Percentiles rank a stretch among this genome's conserved stretches.
Conservation (phyloP, 805 yeast genomes). For the Metschnikowia cerradonensis region DNA sequence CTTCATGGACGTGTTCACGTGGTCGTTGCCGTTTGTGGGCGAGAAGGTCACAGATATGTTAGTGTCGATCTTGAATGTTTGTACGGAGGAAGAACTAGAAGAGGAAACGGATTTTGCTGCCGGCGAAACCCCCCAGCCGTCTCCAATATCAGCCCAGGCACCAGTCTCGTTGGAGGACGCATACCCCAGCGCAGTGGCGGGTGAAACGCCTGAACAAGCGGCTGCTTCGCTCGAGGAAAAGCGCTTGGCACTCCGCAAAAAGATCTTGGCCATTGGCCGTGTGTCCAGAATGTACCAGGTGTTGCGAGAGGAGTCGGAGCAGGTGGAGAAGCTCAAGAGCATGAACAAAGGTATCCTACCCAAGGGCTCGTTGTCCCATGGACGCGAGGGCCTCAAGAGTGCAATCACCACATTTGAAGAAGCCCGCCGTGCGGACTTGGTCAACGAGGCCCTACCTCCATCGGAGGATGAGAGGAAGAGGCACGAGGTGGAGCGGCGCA, state of each 20-base stretch:
- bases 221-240: constrained; percentile 28
- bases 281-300: constrained; percentile 89
- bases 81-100: constrained; percentile 91
- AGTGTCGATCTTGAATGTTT: constrained; percentile 82
- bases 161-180: constrained; percentile 7
- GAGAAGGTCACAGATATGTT: constrained; percentile 94
- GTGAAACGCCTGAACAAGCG: not conserved
- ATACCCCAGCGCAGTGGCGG: constrained; percentile 1
- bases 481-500: constrained; percentile 45
- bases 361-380: constrained; percentile 78
- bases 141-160: constrained; percentile 21
- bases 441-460: constrained; percentile 90
- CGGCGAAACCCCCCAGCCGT: constrained; percentile 19
- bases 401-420: constrained; percentile 74
- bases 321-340: constrained; percentile 72
- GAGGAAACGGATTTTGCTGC: constrained; percentile 59
- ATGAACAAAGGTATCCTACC: constrained; percentile 77
- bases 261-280: constrained; percentile 93
- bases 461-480: constrained; percentile 50
- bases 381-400: constrained; percentile 71
- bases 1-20: constrained; percentile 94
- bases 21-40: constrained; percentile 97
- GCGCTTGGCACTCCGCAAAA: constrained; percentile 64
- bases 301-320: constrained; percentile 82
- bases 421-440: constrained; percentile 73